Evolutionary conservation across 345 rosid species (phyloP), one percentile per base, ranked within the genome.

Genomic region (Eucalyptus sp.): DNA sequence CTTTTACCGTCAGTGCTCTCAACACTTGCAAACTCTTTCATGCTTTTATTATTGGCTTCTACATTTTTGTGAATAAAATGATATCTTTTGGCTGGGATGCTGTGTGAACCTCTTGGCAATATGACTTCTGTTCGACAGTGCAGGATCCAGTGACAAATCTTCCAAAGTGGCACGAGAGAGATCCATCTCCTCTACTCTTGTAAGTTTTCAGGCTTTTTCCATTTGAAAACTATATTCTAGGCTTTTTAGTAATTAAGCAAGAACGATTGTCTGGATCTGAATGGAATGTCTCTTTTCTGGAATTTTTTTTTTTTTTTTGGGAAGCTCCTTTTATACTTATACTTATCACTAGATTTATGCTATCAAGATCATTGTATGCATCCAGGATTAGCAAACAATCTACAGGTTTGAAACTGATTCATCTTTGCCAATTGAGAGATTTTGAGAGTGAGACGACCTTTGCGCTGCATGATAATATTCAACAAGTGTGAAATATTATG

Each of bases 81-180:
- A 76, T 41, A 4, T 5, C 29, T 41, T 76, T 41, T 41, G 29
- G 84, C 29, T 76, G 0, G 84, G 48, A 76, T 76, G 48, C 84
- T 41, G 48, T 76, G 84, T 41, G 84, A 76, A 20, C n/a, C 87
- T 56, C 80, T 54, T 52, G n/a, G 52, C 62, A 66, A 25, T 49
- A 76, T 5, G 56, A 48, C 48, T 68, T 64, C 51, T 60, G 60
- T 85, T 84, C 3, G 20, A 84, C 49, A 25, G 87, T 93, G 92
- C 94, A 97, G 99, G 99, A 96, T 80, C 99, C 99, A 29, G 95
- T 97, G 86, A 97, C 99, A 15, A 96, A 93, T 86, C 97, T 96
- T 90, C 97, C 99, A 62, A 90, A 93, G 41, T 96, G 95, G 97
- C 95, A 96, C 87, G 90, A 90, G 86, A 93, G 96, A 90, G 94